Conservation (phyloP, 23 red algal species). For the Gracilariopsis chorda region DNA sequence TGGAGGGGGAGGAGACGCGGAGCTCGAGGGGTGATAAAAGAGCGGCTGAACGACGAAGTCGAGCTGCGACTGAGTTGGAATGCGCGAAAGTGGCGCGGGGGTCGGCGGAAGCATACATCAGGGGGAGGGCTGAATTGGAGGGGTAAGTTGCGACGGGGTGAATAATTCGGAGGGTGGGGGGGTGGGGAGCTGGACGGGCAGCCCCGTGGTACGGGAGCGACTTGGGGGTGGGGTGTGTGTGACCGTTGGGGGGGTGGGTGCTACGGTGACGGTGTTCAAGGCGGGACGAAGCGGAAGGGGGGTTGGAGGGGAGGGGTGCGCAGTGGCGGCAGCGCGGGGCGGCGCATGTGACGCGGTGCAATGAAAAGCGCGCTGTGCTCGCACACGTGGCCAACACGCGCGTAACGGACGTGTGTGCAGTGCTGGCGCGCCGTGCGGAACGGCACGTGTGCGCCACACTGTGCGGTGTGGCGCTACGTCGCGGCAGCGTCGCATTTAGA, state of each 20-base stretch:
- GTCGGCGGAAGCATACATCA: background rate
- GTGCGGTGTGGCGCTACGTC: too few relatives aligned
- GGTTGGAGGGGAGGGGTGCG: background rate
- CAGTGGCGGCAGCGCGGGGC: background rate
- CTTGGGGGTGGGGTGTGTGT: background rate
- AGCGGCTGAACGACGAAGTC: background rate
- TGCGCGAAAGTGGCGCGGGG: background rate
- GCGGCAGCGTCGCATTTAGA: too few relatives aligned
- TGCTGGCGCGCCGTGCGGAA: too few relatives aligned
- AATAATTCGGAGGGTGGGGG: background rate
- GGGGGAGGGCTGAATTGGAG: background rate
- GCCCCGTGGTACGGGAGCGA: background rate
- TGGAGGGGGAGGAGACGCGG: background rate
- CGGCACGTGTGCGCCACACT: background rate
- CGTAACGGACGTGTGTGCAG: slow-evolving; percentile 15
- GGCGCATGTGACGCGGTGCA: background rate
- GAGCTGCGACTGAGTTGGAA: background rate
- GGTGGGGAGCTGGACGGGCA: background rate
- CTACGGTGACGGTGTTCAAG: too few relatives aligned
- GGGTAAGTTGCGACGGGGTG: background rate
- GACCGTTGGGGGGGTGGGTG: background rate
- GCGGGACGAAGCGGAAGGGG: background rate
- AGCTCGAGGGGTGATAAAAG: background rate
- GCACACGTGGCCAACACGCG: background rate
- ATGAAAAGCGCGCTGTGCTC: background rate